phyloP scores from a whole-genome alignment of 2,329 filamentous ascomycete genomes.

The Aspergillus aculeatinus region DNA sequence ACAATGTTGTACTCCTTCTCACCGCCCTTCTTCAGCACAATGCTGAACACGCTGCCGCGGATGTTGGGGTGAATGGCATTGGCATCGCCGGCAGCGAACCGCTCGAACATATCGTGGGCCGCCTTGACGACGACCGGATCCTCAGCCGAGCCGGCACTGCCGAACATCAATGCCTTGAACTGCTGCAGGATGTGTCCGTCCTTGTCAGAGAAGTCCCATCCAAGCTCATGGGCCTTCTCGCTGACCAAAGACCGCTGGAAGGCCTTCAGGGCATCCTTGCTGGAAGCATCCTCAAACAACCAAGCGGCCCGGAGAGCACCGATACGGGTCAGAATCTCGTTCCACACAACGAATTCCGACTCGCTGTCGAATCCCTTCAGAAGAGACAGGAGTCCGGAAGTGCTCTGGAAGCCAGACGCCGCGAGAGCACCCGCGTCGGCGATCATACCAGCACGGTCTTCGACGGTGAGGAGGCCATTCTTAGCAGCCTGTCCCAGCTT shows the following conservation, averaged over 20 bases:
- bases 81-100: slow-evolving; percentile 76
- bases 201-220: slow-evolving; percentile 80
- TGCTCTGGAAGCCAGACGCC: slow-evolving; percentile 88
- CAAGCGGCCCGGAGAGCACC: slow-evolving; percentile 78
- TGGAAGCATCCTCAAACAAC: slow-evolving; percentile 77
- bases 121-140: slow-evolving; percentile 76
- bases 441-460: slow-evolving; percentile 93
- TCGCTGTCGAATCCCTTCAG: slow-evolving; percentile 81
- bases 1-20: slow-evolving; percentile 81
- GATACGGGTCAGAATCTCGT: slow-evolving; percentile 79
- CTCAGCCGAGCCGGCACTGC: slow-evolving; percentile 74
- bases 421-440: slow-evolving; percentile 88
- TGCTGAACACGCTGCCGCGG: slow-evolving; percentile 79
- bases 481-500: slow-evolving; percentile 88
- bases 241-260: slow-evolving; percentile 79
- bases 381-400: slow-evolving; percentile 80
- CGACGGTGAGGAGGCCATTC: slow-evolving; percentile 74
- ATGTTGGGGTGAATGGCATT: slow-evolving; percentile 89
- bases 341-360: slow-evolving; percentile 90
- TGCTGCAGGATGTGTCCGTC: slow-evolving; percentile 91
- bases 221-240: slow-evolving; percentile 78
- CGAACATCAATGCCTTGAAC: slow-evolving; percentile 90
- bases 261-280: slow-evolving; percentile 71
- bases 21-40: slow-evolving; percentile 79
- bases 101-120: slow-evolving; percentile 85